Evolutionary conservation across 495 filamentous ascomycete genomes (phyloP), one percentile per base, ranked within the genome.

Genomic region (Hypomontagnella submonticulosa): DNA sequence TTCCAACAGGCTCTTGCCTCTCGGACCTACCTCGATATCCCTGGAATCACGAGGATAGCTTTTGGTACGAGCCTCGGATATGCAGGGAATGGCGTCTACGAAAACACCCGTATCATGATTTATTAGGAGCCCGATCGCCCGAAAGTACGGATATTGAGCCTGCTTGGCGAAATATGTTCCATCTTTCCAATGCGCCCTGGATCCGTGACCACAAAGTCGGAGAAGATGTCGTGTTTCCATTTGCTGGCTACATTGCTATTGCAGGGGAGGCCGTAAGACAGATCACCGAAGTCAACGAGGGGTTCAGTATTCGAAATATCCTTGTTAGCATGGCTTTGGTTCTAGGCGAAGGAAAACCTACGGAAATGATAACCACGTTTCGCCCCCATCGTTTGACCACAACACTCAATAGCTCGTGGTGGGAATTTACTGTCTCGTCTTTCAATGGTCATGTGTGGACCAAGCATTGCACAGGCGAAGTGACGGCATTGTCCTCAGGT

Each of bases 181-280:
- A 72, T 12, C 60, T 75, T 8, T 44, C 57, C 1, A 71, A 82
- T 19, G 61, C 74, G 0, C 79, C 81, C 0, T 85, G 83, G 83
- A 44, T 84, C 2, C 42, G 66, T 11, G 79, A 82, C 44, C 81
- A 84, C 55, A 77, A 59, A 42, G 73, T 75, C 54, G 63, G 59
- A 1, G 64, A 66, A 1, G 75, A 81, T 18, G 75, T 81, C 6
- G 57, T 86, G 0, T 83, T 83, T 46, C 83, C 84, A 0, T 72
- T 68, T 13, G 78, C 83, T 10, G 82, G 76, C 0, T 84, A 82
- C 50, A 71, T 84, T 0, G 66, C 75, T 5, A 82, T 85, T 75
- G 77, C 66, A 1, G 75, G 76, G 5, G 83, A 86, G 55, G 84
- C 83, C 0, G 69, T 78, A 0, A 34, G 73, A 0, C 83, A 87